Conservation (phyloP, 805 yeast species). For the Candida verbasci region DNA sequence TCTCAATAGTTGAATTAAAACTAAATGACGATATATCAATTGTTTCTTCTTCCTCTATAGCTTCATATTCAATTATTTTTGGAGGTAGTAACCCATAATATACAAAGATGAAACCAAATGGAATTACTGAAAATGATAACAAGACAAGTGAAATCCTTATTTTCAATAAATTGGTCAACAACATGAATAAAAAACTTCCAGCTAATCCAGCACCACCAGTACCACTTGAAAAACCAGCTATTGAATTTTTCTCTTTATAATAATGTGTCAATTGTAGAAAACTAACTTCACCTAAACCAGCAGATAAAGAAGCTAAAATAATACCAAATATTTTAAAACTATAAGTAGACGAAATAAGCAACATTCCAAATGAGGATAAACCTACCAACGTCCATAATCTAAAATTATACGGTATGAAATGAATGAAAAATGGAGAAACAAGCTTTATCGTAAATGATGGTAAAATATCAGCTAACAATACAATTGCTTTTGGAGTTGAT, state of each 20-base stretch:
- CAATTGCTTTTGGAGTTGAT: constrained; percentile 76
- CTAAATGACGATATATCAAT: neutral
- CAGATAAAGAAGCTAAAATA: constrained; percentile 71
- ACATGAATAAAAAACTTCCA: constrained; percentile 71
- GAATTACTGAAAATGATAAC: constrained; percentile 52
- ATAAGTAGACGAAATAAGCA: constrained; percentile 46
- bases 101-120: constrained; percentile 44
- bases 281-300: constrained; percentile 89
- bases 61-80: constrained; percentile 7
- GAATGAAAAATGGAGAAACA: constrained; percentile 75
- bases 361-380: constrained; percentile 72
- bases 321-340: constrained; percentile 58
- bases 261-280: constrained; percentile 84
- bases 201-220: constrained; percentile 94
- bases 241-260: constrained; percentile 49
- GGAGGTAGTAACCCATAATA: constrained; percentile 23
- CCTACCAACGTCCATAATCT: constrained; percentile 54
- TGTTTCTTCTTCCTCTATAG: neutral
- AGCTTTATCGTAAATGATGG: constrained; percentile 76
- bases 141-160: constrained; percentile 53
- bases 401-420: constrained; percentile 51
- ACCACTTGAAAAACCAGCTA: constrained; percentile 89
- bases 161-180: constrained; percentile 65
- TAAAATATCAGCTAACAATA: constrained; percentile 77
- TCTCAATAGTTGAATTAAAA: constrained; percentile 4